Evolutionary conservation across 2,329 filamentous ascomycete genomes (phyloP), one percentile per base, ranked within the genome.

Genomic region (Phyllosticta citribraziliensis): DNA sequence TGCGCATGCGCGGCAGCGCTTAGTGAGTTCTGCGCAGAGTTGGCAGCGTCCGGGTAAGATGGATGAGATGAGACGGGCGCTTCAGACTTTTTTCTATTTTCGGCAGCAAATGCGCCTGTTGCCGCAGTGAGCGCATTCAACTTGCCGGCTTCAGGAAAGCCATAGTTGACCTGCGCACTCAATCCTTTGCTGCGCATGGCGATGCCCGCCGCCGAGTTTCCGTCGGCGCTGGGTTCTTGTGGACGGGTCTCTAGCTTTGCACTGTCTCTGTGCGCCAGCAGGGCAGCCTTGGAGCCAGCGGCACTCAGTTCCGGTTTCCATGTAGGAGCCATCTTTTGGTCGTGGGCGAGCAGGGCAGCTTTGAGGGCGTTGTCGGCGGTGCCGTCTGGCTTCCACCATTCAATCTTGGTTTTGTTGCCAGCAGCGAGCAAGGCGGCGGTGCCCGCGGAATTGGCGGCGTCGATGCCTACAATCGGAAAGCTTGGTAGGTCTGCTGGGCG

Each of bases 391-490:
- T 83, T 87, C 85, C 86, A 88, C 70, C 79, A 77, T 70, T 88
- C 82, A 57, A 85, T 77, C 2, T 83, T 72, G 69, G 84, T 88
- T 66, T 84, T 84, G 69, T 84, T 88, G 56, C 84, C 80, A 79
- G 89, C 88, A 57, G 89, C 89, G 54, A 93, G 77, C 57, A 82
- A 83, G 51, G 89, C 89, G 59, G 90, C 91, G 60, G 88, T 84
- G 65, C 87, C 83, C 63, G 89, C 89, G 61, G 89, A 89, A 57
- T 79, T 74, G 52, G 74, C 76, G 55, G 78, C 74, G 61, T 78
- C 71, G 57, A 90, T 79, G 47, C 88, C 87, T 62, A 80, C 72
- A 10, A 87, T 85, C 12, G 89, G 88, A 68, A 82, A 93, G 68
- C 87, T 88, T 47, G 89, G 89, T 22, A 94, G 81, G 67, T 89